Evolutionary conservation across 208 protist genomes (phyloP).

Genomic region (Wallacemonas sp.): DNA sequence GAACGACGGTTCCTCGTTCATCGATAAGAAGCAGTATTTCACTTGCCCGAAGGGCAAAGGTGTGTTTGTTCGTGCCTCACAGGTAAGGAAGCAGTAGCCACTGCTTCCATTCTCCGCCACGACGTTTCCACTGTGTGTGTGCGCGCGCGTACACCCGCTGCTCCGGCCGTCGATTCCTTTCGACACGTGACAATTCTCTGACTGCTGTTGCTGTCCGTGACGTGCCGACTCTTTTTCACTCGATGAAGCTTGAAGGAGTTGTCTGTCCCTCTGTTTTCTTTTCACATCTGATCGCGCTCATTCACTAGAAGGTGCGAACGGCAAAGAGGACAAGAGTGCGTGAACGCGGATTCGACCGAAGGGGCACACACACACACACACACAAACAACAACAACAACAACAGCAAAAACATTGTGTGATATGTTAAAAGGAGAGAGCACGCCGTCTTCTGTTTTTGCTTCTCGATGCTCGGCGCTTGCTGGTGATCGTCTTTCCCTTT

Average conservation of each 20-base stretch:
- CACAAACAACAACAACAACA: no score
- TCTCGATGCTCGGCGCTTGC: no score
- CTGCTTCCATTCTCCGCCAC: neutral
- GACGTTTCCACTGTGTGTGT: neutral
- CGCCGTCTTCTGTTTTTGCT: no score
- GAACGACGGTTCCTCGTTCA: conserved; percentile 88
- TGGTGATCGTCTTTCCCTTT: no score
- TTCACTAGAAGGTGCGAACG: no score
- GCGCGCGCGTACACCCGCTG: neutral
- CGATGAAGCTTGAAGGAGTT: no score
- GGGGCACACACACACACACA: no score
- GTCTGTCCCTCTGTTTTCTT: neutral
- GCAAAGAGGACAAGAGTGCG: no score
- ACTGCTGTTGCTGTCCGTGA: neutral
- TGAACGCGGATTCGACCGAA: no score
- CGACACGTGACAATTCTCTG: neutral
- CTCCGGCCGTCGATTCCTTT: neutral
- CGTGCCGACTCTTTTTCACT: neutral
- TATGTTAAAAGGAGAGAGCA: no score
- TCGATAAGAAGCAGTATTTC: conserved; percentile 92
- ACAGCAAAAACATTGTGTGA: no score
- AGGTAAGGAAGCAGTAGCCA: conserved; percentile 59
- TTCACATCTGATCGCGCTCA: no score
- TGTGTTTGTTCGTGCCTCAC: conserved; percentile 87
- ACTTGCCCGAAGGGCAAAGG: conserved; percentile 88